Evolutionary conservation across 2,329 filamentous ascomycete species (phyloP).

Genomic region (Sordariomycetes sp.): DNA sequence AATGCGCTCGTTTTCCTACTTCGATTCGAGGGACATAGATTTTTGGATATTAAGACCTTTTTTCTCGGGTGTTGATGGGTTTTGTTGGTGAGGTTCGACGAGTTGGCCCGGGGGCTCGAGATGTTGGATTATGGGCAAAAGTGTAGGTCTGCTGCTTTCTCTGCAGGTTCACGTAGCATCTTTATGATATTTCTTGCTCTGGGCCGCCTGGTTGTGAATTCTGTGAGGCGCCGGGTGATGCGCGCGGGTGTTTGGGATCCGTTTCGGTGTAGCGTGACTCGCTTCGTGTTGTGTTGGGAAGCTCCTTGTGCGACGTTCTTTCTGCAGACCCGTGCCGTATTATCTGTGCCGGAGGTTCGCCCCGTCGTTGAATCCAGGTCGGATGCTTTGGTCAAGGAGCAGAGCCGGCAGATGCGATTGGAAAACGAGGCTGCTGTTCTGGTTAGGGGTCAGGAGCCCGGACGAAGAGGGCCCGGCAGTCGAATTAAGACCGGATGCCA

Average conservation of each 20-base stretch:
- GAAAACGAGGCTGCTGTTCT: too few relatives aligned
- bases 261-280: not conserved
- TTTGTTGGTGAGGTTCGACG: too few relatives aligned
- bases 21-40: slow-evolving; percentile 4
- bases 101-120: not conserved
- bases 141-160: not conserved
- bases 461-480: too few relatives aligned
- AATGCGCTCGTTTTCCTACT: not conserved
- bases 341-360: too few relatives aligned
- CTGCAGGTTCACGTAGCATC: not conserved
- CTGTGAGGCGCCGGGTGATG: not conserved
- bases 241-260: not conserved
- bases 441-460: too few relatives aligned
- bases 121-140: not conserved
- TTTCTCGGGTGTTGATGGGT: not conserved
- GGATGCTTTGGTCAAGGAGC: too few relatives aligned
- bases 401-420: too few relatives aligned
- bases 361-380: too few relatives aligned
- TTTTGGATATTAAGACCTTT: slow-evolving; percentile 1
- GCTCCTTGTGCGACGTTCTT: too few relatives aligned
- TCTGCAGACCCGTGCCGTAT: too few relatives aligned
- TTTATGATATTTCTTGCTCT: not conserved
- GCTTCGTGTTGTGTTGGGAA: not conserved
- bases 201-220: not conserved
- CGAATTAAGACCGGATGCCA: too few relatives aligned